Conservation (phyloP, 352 stramenopile species). For the Phytophthora citricola region DNA sequence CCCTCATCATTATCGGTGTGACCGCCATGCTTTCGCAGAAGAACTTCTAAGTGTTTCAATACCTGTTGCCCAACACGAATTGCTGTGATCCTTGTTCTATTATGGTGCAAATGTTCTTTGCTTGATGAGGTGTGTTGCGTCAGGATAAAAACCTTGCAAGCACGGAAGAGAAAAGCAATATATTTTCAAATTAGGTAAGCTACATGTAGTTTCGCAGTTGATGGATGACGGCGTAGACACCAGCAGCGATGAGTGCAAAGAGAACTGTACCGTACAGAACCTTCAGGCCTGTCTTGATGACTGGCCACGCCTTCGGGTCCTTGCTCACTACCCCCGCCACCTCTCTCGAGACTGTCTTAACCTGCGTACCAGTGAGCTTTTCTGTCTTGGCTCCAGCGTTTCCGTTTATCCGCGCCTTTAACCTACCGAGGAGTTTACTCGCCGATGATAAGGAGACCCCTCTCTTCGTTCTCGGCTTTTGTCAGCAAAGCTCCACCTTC, state of each 20-base stretch:
- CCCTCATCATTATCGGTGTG: conserved; percentile 13
- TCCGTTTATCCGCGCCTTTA: background rate
- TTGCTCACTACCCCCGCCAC: conserved; percentile 6
- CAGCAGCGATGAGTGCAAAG: background rate
- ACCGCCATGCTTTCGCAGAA: conserved; percentile 10
- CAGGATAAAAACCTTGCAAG: too few species aligned
- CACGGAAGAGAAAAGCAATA: too few species aligned
- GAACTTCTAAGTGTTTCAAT: too few species aligned
- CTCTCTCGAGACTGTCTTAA: background rate
- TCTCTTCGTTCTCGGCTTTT: background rate
- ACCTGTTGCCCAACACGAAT: too few species aligned
- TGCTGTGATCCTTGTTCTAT: too few species aligned
- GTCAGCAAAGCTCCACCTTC: background rate
- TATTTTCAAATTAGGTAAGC: background rate
- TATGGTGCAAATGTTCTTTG: too few species aligned
- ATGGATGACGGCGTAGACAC: conserved; percentile 4
- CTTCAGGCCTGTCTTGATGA: conserved; percentile 10
- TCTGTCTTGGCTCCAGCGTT: conserved; percentile 5
- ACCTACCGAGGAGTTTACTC: background rate
- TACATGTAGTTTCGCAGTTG: conserved; percentile 2
- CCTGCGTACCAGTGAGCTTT: background rate
- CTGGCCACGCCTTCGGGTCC: conserved; percentile 3
- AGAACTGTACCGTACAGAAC: conserved; percentile 11
- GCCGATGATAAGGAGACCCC: background rate
- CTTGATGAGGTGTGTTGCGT: too few species aligned